Conservation (phyloP, 2,329 filamentous ascomycete genomes). For the Uncinocarpus reesii region DNA sequence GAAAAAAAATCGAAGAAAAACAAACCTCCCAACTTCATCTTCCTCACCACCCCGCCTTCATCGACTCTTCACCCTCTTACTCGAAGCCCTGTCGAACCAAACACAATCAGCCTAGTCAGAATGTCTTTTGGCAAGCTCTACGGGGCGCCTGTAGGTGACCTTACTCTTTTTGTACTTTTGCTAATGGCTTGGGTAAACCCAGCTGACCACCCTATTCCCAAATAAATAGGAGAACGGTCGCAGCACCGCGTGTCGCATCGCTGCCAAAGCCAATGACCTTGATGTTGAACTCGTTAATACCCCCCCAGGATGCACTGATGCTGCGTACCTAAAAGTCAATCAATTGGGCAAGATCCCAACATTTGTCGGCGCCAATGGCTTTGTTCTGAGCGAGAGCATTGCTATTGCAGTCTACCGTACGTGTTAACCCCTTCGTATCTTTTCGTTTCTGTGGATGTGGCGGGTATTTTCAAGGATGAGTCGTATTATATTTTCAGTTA, state of each 20-base stretch:
- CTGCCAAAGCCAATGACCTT: constrained; percentile 95
- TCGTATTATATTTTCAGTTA: constrained; percentile 70
- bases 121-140: constrained; percentile 99
- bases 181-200: constrained; percentile 6
- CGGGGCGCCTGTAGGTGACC: constrained; percentile 59
- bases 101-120: constrained; percentile 37
- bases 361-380: constrained; percentile 88
- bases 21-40: constrained; percentile 15
- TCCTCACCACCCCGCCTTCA: constrained; percentile 17
- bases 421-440: constrained; percentile 37
- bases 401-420: constrained; percentile 96
- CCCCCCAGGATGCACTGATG: constrained; percentile 51
- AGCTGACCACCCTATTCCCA: constrained; percentile 22
- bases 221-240: constrained; percentile 67
- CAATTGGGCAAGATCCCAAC: constrained; percentile 83
- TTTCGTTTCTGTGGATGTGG: constrained; percentile 15
- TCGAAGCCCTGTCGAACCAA: constrained; percentile 13
- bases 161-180: constrained; percentile 2
- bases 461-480: constrained; percentile 54
- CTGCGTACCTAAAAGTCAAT: constrained; percentile 77
- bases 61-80: constrained; percentile 14
- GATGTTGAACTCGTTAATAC: constrained; percentile 77
- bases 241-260: constrained; percentile 75
- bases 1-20: constrained; percentile 13
- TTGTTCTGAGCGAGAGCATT: constrained; percentile 75